These are phyloP conservation scores for Zanthoxylum bungeanum DNA, from an alignment of 345 rosid genomes.

Conservation along the genomic window DNA sequence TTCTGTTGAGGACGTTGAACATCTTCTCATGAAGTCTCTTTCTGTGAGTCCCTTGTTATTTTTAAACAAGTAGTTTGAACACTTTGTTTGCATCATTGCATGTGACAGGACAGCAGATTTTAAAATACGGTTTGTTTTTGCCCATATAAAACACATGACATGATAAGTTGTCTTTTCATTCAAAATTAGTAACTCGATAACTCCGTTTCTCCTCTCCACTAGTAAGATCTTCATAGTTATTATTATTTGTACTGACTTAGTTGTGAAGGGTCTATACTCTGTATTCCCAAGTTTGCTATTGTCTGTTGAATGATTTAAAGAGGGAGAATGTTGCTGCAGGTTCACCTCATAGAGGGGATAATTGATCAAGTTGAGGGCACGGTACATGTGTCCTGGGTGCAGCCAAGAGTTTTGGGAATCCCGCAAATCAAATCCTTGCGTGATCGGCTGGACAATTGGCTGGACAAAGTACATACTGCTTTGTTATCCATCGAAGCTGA, in stretches of 20 bases:
- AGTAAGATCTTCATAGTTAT: background rate
- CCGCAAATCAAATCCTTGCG: constrained; percentile 85
- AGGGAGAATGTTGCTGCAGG: constrained; percentile 41
- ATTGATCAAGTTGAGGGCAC: constrained; percentile 96
- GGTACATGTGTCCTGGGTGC: constrained; percentile 95
- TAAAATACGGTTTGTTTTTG: background rate
- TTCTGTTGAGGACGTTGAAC: constrained; percentile 84
- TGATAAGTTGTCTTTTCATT: background rate
- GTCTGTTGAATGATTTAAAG: background rate
- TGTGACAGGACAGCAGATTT: background rate
- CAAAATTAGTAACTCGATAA: background rate
- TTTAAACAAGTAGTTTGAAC: background rate
- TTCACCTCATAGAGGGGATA: constrained; percentile 94
- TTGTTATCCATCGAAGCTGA: constrained; percentile 90
- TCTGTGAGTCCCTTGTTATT: constrained; percentile 67
- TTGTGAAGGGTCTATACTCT: no score
- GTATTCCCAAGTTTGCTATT: background rate
- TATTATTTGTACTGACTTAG: no score
- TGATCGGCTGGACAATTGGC: constrained; percentile 81
- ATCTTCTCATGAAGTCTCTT: constrained; percentile 95
- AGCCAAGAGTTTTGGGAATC: constrained; percentile 96
- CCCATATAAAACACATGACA: background rate
- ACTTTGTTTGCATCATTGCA: background rate
- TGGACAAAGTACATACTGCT: constrained; percentile 80
- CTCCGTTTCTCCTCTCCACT: background rate